Conservation (phyloP, 2,329 filamentous ascomycete genomes). For the Exutisphaerella laricina region DNA sequence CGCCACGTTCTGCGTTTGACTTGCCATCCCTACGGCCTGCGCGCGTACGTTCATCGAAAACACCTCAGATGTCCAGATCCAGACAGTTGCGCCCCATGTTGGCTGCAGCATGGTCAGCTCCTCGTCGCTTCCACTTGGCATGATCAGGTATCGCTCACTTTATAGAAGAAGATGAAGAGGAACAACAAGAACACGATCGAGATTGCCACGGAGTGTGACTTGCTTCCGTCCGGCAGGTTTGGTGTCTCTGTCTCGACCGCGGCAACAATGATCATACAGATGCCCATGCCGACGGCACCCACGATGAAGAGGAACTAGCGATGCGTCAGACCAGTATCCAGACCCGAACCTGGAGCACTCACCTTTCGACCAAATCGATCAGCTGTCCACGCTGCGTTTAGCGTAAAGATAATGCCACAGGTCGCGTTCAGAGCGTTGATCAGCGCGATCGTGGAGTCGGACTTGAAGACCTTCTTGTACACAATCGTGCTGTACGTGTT, state of each 20-base stretch:
- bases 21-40: conserved; percentile 63
- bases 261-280: conserved; percentile 64
- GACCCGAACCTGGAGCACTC: conserved; percentile 1
- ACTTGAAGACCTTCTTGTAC: conserved; percentile 64
- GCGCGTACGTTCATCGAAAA: conserved; percentile 69
- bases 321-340: not conserved
- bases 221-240: conserved; percentile 46
- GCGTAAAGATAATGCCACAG: conserved; percentile 65
- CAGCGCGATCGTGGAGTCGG: conserved; percentile 56
- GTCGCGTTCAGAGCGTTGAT: conserved; percentile 72
- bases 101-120: no score
- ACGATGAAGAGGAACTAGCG: conserved; percentile 58
- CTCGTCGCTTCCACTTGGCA: no score
- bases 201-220: conserved; percentile 57
- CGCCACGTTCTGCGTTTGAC: conserved; percentile 54
- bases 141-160: no score
- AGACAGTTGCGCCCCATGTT: conserved; percentile 63
- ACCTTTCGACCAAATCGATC: conserved; percentile 62
- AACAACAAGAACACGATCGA: conserved; percentile 57
- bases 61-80: conserved; percentile 66
- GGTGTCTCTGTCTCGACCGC: conserved; percentile 55
- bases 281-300: conserved; percentile 61
- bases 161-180: conserved; percentile 39
- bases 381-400: conserved; percentile 68
- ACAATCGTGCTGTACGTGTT: conserved; percentile 70